Evolutionary conservation across 2,329 filamentous ascomycete species (phyloP).

Genomic region (Xylariomycetidae sp.): DNA sequence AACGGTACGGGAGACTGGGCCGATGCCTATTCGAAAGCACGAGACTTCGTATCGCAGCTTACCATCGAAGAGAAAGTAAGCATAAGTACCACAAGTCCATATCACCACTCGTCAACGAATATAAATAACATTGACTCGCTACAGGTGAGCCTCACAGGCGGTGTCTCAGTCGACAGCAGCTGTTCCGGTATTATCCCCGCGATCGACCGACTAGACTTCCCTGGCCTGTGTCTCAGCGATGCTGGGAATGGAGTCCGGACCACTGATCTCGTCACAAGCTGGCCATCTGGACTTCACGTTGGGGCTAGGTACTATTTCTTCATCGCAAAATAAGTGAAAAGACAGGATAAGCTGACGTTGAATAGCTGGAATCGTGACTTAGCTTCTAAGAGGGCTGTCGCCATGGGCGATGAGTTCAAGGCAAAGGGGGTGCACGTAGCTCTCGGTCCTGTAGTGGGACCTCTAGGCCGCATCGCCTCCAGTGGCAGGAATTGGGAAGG

Average conservation of each 20-base stretch:
- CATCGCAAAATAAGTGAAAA: background rate
- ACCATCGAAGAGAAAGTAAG: conserved; percentile 33
- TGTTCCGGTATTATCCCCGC: conserved; percentile 39
- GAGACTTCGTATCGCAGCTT: conserved; percentile 31
- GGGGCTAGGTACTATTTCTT: conserved; percentile 31
- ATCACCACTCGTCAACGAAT: too few species aligned
- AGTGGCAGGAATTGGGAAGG: conserved; percentile 65
- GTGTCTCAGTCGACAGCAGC: conserved; percentile 16
- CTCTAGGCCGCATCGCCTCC: conserved; percentile 55
- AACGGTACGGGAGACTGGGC: conserved; percentile 30
- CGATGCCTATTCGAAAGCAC: conserved; percentile 29
- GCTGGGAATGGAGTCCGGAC: conserved; percentile 25
- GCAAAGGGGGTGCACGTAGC: conserved; percentile 75
- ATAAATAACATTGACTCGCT: background rate
- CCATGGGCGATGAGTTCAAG: conserved; percentile 72
- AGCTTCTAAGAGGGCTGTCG: conserved; percentile 61
- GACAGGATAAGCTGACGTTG: background rate
- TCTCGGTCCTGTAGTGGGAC: conserved; percentile 71
- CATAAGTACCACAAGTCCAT: too few species aligned
- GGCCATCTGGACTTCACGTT: conserved; percentile 56
- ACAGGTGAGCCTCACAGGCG: conserved; percentile 33
- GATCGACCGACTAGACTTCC: conserved; percentile 34
- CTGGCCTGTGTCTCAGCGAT: conserved; percentile 35
- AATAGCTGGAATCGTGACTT: conserved; percentile 66
- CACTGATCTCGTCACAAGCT: conserved; percentile 37